Conservation (phyloP, 371 early-diverging fungal species). For the Mortierella sp. region DNA sequence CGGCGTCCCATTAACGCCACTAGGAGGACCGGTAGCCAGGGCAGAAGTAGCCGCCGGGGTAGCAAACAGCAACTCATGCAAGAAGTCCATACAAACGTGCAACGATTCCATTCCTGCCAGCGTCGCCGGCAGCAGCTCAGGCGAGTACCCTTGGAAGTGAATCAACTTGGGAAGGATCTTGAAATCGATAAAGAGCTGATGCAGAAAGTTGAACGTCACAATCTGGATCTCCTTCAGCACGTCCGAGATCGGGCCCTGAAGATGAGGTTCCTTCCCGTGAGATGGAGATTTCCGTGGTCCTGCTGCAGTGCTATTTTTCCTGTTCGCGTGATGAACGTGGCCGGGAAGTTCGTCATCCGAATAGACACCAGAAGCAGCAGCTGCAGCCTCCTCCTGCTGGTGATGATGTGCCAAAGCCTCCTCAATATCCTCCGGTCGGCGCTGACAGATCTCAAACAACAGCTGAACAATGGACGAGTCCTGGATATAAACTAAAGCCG, state of each 20-base stretch:
- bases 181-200: slow-evolving; percentile 69
- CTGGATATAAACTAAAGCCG: slow-evolving; percentile 67
- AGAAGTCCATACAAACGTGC: slow-evolving; percentile 66
- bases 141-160: slow-evolving; percentile 74
- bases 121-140: slow-evolving; percentile 66
- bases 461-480: slow-evolving; percentile 67
- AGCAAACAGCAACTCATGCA: slow-evolving; percentile 65
- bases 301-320: background rate
- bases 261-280: slow-evolving; percentile 22
- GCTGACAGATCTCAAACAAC: slow-evolving; percentile 62
- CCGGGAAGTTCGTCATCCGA: background rate
- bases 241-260: slow-evolving; percentile 22
- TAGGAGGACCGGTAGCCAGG: background rate
- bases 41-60: slow-evolving; percentile 35
- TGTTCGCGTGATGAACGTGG: background rate
- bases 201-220: slow-evolving; percentile 67
- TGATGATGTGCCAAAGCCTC: background rate
- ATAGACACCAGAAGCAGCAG: background rate
- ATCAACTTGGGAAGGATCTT: slow-evolving; percentile 69
- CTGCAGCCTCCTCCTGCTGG: background rate
- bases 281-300: background rate
- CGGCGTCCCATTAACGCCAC: background rate
- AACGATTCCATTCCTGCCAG: slow-evolving; percentile 69
- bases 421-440: slow-evolving; percentile 32
- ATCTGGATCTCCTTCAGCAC: slow-evolving; percentile 59